Conservation (phyloP, 345 rosid species). For the Acer saccharum region DNA sequence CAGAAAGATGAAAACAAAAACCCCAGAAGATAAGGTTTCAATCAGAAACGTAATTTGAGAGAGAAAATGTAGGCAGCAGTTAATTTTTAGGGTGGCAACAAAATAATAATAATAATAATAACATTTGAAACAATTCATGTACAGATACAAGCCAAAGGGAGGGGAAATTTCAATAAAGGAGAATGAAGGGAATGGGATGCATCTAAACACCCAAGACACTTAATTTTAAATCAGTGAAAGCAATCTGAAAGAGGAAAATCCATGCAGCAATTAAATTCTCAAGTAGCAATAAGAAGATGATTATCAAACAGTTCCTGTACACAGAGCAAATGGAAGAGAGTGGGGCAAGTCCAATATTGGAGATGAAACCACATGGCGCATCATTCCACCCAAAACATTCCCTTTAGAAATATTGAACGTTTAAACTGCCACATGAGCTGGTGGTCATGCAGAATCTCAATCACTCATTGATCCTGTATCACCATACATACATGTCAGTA, state of each 20-base stretch:
- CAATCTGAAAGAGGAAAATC: background rate
- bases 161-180: background rate
- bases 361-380: background rate
- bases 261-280: background rate
- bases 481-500: conserved; percentile 1
- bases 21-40: background rate
- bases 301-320: background rate
- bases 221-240: background rate
- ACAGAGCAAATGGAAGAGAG: background rate
- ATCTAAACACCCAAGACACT: background rate
- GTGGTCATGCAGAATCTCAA: conserved; percentile 9
- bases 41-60: background rate
- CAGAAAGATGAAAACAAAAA: conserved; percentile 2
- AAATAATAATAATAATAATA: background rate
- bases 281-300: background rate
- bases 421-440: background rate
- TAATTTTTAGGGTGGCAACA: background rate
- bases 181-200: background rate
- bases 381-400: background rate
- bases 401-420: background rate
- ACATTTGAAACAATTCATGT: background rate
- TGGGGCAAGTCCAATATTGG: background rate
- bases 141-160: background rate
- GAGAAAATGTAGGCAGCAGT: background rate
- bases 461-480: background rate